Conservation (phyloP, 345 rosid genomes). For the Fremontodendron californicum region DNA sequence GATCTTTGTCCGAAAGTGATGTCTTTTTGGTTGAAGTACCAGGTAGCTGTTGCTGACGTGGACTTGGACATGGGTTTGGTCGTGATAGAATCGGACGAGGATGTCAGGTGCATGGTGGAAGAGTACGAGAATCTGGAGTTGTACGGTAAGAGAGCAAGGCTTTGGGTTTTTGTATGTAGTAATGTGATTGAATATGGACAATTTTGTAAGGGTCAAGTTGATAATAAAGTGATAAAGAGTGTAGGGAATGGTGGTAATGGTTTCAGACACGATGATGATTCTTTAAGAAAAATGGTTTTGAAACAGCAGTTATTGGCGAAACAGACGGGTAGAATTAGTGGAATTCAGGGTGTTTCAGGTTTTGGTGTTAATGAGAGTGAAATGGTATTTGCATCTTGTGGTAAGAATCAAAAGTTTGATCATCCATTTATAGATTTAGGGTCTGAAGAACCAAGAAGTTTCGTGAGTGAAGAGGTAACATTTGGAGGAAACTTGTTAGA, state of each 20-base stretch:
- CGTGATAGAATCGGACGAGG: neutral
- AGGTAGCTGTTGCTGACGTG: neutral
- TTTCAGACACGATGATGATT: neutral
- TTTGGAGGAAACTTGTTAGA: neutral
- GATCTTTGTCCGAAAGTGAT: conserved; percentile 1
- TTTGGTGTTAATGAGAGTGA: neutral
- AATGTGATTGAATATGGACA: neutral
- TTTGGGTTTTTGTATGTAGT: neutral
- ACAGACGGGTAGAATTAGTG: conserved; percentile 2
- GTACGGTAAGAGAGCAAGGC: neutral
- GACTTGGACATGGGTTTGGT: neutral
- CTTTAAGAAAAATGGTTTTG: conserved; percentile 20
- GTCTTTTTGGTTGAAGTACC: conserved; percentile 25
- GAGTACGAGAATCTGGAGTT: neutral
- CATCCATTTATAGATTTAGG: conserved; percentile 14
- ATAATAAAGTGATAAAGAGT: conserved; percentile 1
- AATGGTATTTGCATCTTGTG: neutral
- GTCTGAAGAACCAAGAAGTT: neutral
- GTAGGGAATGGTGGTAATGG: neutral
- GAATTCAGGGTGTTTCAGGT: neutral
- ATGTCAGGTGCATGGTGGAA: neutral
- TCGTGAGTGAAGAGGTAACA: neutral
- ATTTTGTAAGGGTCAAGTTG: neutral
- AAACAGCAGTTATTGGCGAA: conserved; percentile 16
- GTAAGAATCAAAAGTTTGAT: neutral